phyloP scores from a whole-genome alignment of 2,329 filamentous ascomycete genomes.

The Leptographium wingfieldii region DNA sequence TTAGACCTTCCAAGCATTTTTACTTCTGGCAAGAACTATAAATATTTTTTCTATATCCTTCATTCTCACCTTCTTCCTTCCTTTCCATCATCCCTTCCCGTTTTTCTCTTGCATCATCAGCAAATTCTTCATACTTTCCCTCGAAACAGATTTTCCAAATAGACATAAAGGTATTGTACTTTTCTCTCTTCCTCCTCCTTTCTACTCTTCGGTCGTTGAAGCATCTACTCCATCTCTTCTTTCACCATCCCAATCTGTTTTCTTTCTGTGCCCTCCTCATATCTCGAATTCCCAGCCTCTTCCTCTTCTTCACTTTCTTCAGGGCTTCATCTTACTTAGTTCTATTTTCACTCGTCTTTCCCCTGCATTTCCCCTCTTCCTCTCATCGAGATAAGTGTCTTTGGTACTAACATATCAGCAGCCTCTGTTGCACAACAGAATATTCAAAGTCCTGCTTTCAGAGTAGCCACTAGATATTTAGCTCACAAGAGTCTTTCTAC shows the following conservation, averaged over 20 bases:
- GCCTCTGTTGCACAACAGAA: neutral
- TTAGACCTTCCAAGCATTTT: neutral
- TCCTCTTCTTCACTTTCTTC: neutral
- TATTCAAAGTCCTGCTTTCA: neutral
- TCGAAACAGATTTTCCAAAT: neutral
- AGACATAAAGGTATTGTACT: neutral
- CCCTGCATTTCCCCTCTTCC: neutral
- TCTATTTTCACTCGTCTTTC: neutral
- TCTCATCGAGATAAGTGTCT: neutral
- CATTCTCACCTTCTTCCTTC: neutral
- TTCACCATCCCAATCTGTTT: neutral
- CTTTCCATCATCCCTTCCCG: neutral
- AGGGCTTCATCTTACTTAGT: neutral
- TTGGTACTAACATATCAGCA: neutral
- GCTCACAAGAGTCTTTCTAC: slow-evolving; percentile 10
- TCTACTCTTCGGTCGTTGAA: slow-evolving; percentile 12
- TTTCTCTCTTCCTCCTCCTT: slow-evolving; percentile 2
- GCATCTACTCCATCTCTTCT: slow-evolving; percentile 8
- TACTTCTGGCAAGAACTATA: neutral
- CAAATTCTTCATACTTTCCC: neutral
- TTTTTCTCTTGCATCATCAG: neutral
- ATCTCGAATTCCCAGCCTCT: neutral
- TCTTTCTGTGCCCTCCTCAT: neutral
- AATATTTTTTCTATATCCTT: neutral
- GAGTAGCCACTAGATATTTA: slow-evolving; percentile 3